These are phyloP conservation scores for Bromus sterilis DNA, from an alignment of 176 grass and related monocot species.

Conservation along the genomic window DNA sequence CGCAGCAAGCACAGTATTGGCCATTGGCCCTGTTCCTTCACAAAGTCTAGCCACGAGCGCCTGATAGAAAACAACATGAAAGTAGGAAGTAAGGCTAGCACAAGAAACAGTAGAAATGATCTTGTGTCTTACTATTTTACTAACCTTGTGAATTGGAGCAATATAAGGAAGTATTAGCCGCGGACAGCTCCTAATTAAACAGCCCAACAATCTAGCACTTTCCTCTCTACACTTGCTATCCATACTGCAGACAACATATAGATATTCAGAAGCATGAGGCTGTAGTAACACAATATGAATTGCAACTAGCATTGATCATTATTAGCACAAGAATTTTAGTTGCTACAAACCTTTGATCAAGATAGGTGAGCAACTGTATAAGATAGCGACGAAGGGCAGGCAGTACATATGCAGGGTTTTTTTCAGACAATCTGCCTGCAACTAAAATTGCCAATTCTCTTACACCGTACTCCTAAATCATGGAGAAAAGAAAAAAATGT, in stretches of 20 bases:
- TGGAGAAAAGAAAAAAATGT: slow-evolving; percentile 8
- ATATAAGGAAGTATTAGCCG: slow-evolving; percentile 96
- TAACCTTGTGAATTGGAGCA: slow-evolving; percentile 96
- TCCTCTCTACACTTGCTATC: slow-evolving; percentile 98
- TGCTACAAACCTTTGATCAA: slow-evolving; percentile 76
- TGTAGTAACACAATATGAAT: slow-evolving; percentile 3
- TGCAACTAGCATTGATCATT: slow-evolving; percentile 5
- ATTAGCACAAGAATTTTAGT: slow-evolving; percentile 13
- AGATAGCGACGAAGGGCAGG: slow-evolving; percentile 97
- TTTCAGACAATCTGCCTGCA: slow-evolving; percentile 94
- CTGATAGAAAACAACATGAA: slow-evolving; percentile 50
- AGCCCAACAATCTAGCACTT: slow-evolving; percentile 82
- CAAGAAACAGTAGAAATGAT: slow-evolving; percentile 20
- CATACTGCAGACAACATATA: slow-evolving; percentile 51
- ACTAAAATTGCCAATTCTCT: slow-evolving; percentile 91
- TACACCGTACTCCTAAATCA: slow-evolving; percentile 75
- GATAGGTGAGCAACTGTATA: slow-evolving; percentile 89
- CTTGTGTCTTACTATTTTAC: slow-evolving; percentile 18
- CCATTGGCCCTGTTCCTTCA: slow-evolving; percentile 67
- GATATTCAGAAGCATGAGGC: slow-evolving; percentile 6
- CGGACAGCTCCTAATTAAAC: slow-evolving; percentile 84
- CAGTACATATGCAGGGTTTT: slow-evolving; percentile 96
- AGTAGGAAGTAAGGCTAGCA: not conserved
- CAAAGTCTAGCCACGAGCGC: slow-evolving; percentile 69
- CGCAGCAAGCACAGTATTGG: slow-evolving; percentile 77